Evolutionary conservation across 352 stramenopile species (phyloP), one percentile per base, ranked within the genome.

Genomic region (Phytophthora melonis): DNA sequence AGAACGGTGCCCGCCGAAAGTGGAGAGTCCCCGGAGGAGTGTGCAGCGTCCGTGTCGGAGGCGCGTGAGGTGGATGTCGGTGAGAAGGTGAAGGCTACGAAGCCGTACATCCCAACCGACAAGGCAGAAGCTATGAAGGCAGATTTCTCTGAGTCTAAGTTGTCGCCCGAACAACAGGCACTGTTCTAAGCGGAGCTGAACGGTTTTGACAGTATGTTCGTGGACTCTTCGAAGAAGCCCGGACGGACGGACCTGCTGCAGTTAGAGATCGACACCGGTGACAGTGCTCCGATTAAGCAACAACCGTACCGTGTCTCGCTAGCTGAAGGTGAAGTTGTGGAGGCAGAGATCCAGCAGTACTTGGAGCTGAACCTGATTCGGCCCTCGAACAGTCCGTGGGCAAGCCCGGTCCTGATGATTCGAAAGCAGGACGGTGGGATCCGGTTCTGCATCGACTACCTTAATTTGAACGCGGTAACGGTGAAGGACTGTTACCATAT

Each of bases 361-460:
- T 18, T 55, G 14, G 50, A 60, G n/a, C 23, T 68, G 21, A 36
- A 53, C 3, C 13, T 61, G 6, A 61, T 68, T 11, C 62, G 18
- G 5, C 62, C 50, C 1, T 68, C 62, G 0, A 45, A 9, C 9
- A 68, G 62, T 21, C 62, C 62, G 1, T 68, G 39, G 50, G 52
- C 62, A 0, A 68, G 62, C 30, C 52, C 45, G 3, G 60, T 50
- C 10, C n/a, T 72, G 2, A 72, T 66, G 43, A 25, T 25, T 25
- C 23, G 23, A 2, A 25, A 25, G 2, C 23, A 1, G 23, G 23
- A 25, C 23, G 23, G 57, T 36, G 65, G 65, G 16, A 62, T 72
- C 10, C 65, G 49, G 2, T 66, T 72, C 27, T 66, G 66, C 14
- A 66, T 72, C 19, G 66, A 72, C 19, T 66, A 72, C n/a, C 34